These are phyloP conservation scores for Albifimbria verrucaria DNA, from an alignment of 2,329 filamentous ascomycete species.

Conservation along the genomic window DNA sequence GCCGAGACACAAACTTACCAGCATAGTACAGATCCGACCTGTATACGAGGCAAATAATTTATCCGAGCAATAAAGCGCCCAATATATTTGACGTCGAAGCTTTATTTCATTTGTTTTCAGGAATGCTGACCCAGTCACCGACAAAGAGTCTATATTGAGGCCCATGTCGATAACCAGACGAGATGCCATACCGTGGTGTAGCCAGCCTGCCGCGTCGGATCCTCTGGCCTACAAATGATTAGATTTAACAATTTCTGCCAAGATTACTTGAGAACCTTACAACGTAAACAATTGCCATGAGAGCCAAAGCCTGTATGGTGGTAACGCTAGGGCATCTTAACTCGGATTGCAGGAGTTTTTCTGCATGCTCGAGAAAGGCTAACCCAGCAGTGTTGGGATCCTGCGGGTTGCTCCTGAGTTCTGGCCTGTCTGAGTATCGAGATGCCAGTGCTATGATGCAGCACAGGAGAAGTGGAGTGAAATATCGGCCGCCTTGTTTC, in stretches of 20 bases:
- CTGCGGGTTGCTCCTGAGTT: slow-evolving; percentile 24
- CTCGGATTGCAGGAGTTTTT: slow-evolving; percentile 15
- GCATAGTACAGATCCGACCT: neutral
- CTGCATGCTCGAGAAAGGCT: slow-evolving; percentile 24
- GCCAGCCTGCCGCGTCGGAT: slow-evolving; percentile 31
- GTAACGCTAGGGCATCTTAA: slow-evolving; percentile 27
- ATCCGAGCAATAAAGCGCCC: neutral
- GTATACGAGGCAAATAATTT: neutral
- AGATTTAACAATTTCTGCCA: neutral
- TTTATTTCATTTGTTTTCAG: neutral
- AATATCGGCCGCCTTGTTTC: slow-evolving; percentile 22
- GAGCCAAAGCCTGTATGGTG: slow-evolving; percentile 30
- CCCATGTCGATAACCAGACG: slow-evolving; percentile 34
- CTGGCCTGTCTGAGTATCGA: slow-evolving; percentile 26
- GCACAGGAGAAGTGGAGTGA: slow-evolving; percentile 26
- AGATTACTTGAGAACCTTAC: slow-evolving; percentile 4
- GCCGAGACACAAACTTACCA: neutral
- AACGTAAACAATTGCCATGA: slow-evolving; percentile 27
- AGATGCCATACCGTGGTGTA: slow-evolving; percentile 34
- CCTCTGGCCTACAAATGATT: slow-evolving; percentile 25
- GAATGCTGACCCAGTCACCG: neutral
- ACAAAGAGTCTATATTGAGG: slow-evolving; percentile 26
- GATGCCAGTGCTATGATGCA: slow-evolving; percentile 31
- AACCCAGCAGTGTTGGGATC: slow-evolving; percentile 31
- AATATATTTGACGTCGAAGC: neutral